A percentile compares a stretch with the other conserved stretches of the same genome.
Evolutionary conservation across 345 rosid species (phyloP).

Genomic region (Arabidopsis suecica): DNA sequence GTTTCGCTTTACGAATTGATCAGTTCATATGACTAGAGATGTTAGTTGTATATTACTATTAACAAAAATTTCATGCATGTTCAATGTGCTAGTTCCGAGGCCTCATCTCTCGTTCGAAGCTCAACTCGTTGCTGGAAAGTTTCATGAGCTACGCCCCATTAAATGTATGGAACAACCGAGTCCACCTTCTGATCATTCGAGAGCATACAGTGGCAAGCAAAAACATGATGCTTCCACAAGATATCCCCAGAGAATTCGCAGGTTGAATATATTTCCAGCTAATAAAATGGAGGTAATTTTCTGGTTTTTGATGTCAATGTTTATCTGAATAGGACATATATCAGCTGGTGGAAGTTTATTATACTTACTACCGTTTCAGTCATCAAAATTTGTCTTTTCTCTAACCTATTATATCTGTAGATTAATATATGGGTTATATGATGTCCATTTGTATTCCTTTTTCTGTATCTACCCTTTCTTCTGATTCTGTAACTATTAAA

Average conservation of each 20-base stretch:
- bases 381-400: not conserved
- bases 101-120: conserved; percentile 99
- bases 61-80: not conserved
- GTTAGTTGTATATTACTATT: conserved; percentile 15
- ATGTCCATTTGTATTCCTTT: conserved; percentile 2
- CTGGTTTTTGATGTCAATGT: conserved; percentile 28
- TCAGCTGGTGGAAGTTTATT: not conserved
- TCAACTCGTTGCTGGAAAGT: conserved; percentile 96
- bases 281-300: conserved; percentile 76
- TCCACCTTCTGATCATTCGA: conserved; percentile 60
- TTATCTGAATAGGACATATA: conserved; percentile 3
- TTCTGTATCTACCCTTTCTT: conserved; percentile 20
- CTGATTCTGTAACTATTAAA: conserved; percentile 26
- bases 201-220: conserved; percentile 66
- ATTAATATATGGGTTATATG: conserved; percentile 24
- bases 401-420: conserved; percentile 19
- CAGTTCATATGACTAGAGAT: conserved; percentile 9
- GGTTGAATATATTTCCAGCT: conserved; percentile 88
- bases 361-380: conserved; percentile 16
- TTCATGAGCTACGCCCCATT: conserved; percentile 73
- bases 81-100: conserved; percentile 74
- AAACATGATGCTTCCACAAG: conserved; percentile 79
- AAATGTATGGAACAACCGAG: conserved; percentile 80
- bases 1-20: not conserved
- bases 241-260: conserved; percentile 89